Base-by-base conservation (phyloP, 2,329 filamentous ascomycete genomes). In the Lachnellula hyalina region DNA sequence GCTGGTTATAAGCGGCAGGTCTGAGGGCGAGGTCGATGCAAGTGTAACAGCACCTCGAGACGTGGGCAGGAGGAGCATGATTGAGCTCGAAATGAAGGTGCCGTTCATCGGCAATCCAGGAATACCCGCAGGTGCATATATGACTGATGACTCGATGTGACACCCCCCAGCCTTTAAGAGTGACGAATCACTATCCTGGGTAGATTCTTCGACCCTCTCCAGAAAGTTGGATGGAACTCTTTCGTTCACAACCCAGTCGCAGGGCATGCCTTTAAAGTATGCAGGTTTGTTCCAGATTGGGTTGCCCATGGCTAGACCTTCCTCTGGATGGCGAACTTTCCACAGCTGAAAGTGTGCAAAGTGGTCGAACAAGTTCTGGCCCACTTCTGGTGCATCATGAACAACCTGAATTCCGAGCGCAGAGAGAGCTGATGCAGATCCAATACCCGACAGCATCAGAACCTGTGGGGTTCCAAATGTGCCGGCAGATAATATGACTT, bases 331-430 rank as follows among this genome's bases (percentile, higher is more conserved):
- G 14, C 36, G 35, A 11, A 59, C 32, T 49, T 54, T 57, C 52
- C 49, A 59, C 14, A 40, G 23, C 25, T 44, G 46, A 9, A 32
- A 38, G 6, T 40, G 14, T 28, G 55, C 41, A 21, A 57, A 36
- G 32, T 59, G 50, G 68, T 85, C 84, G 40, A 72, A 74, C 38
- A 41, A 17, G 38, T 41, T 41, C 38, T 41, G 15, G 42, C 83
- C 84, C n/a, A 87, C 83, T 12, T 87, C 83, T 0, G 82, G 83
- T 1, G 83, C 73, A 63, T 86, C 75, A 4, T 51, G 81, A 36
- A 84, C 61, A 4, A 83, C 72, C 2, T 72, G 68, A 55, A 85
- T 83, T 36, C 71, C 66, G 62, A 77, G 61, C 34, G 59, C 57
- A 34, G 63, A 23, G 5, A 75, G 68, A 64, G 74, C 72, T 2